Base-by-base conservation (phyloP, 805 yeast genomes). In the Sporopachydermia lactativora region DNA sequence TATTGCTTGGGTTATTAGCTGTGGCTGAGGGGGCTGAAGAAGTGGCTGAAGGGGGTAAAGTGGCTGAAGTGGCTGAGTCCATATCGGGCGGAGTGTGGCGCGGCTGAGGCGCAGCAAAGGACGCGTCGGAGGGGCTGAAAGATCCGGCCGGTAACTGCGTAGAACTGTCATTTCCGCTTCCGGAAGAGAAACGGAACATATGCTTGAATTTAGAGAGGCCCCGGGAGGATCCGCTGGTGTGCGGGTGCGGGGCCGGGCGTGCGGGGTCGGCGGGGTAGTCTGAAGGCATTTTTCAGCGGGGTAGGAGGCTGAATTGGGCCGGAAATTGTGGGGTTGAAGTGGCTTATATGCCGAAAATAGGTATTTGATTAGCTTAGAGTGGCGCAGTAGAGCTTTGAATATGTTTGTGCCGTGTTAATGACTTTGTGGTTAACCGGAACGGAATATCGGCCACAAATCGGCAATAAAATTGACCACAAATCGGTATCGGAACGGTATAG, bases 1-100 rank as follows among this genome's bases (percentile, higher is more conserved):
- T 18, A 49, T 45, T 5, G 53, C 42, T 14, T 50, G 42, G 17
- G 51, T 47, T 36, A 51, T 35, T 11, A 15, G 11, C 18, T 8
- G 18, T 35, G 11, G 37, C 18, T 35, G 18, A 14, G 11, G 14
- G 15, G 13, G 15, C 18, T 15, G 11, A 14, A 15, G 14, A 11
- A 35, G 6, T 14, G 37, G 15, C 8, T 35, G 37, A 14, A 11
- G 37, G 14, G 37, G 37, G 11, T 14, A 35, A 11, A 11, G 37
- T 35, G 11, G 6, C 11, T 14, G 37, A 15, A 15, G 11, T 15
- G 11, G 37, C 8, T 35, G n/a, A n/a, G n/a, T n/a, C n/a, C n/a
- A n/a, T n/a, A n/a, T n/a, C n/a, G n/a, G n/a, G n/a, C n/a, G n/a
- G n/a, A n/a, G n/a, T n/a, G n/a, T n/a, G 6, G 18, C 13, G 6